A percentile compares a stretch with the other conserved stretches of the same genome.
Evolutionary conservation across 2,329 filamentous ascomycete genomes (phyloP).

Genomic region (Neonectria sp.): DNA sequence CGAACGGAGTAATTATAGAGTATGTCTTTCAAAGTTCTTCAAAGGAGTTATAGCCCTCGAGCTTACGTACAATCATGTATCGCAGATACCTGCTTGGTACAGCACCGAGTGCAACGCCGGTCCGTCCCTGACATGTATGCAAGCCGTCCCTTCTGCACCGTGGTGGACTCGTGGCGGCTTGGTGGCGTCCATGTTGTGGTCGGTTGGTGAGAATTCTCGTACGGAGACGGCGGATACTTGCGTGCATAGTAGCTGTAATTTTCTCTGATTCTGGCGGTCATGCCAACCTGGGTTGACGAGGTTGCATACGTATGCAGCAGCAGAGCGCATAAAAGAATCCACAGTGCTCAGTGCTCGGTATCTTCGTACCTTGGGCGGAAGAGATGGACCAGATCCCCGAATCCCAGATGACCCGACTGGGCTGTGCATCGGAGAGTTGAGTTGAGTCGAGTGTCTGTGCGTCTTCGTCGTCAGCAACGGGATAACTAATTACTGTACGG

Average conservation of each 20-base stretch:
- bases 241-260: background rate
- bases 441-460: background rate
- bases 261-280: background rate
- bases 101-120: background rate
- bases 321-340: no score
- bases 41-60: background rate
- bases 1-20: background rate
- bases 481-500: background rate
- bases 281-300: background rate
- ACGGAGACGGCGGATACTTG: background rate
- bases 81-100: background rate
- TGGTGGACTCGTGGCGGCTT: background rate
- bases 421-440: conserved; percentile 10
- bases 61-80: background rate
- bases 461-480: conserved; percentile 9
- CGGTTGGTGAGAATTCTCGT: background rate
- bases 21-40: background rate
- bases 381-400: background rate
- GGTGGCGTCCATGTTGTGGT: background rate
- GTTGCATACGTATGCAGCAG: background rate
- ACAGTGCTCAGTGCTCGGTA: no score
- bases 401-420: background rate
- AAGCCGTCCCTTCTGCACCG: background rate
- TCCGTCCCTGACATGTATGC: conserved; percentile 1
- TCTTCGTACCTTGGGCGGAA: background rate